Conservation (phyloP, 2,329 filamentous ascomycete genomes). For the Stemphylium lycopersici region DNA sequence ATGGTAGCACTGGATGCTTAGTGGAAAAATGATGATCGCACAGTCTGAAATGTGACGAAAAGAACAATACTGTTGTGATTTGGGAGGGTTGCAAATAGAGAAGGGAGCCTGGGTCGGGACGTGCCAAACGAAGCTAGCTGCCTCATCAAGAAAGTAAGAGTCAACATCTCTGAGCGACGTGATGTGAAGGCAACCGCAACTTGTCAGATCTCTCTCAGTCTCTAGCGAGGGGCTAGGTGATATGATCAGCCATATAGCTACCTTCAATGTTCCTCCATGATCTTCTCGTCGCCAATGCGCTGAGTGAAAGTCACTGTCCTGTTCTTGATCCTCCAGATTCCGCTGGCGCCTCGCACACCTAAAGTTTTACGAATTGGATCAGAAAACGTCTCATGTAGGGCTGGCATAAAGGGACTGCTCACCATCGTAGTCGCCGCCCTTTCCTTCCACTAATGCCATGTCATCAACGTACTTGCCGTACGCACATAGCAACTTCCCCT, state of each 20-base stretch:
- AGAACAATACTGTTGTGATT: too few relatives aligned
- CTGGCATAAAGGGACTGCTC: neutral
- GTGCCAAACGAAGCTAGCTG: neutral
- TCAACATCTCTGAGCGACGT: neutral
- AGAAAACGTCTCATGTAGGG: neutral
- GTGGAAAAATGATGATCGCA: neutral
- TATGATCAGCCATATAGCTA: neutral
- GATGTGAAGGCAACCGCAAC: neutral
- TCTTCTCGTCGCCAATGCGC: conserved; percentile 42
- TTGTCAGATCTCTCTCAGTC: neutral
- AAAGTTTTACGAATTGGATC: neutral
- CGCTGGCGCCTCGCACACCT: conserved; percentile 45
- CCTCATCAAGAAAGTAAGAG: neutral
- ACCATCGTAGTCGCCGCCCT: conserved; percentile 32
- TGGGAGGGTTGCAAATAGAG: neutral
- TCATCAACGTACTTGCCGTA: conserved; percentile 52
- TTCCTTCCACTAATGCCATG: conserved; percentile 36
- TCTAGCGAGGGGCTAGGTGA: neutral
- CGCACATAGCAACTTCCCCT: conserved; percentile 50
- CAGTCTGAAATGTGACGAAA: neutral
- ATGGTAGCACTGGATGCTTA: neutral
- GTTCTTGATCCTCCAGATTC: conserved; percentile 49
- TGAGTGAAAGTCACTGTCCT: conserved; percentile 49
- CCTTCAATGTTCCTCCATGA: conserved; percentile 42
- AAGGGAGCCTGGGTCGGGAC: neutral